Conservation (phyloP, 371 early-diverging fungal genomes). For the Rhizomucor pusillus region DNA sequence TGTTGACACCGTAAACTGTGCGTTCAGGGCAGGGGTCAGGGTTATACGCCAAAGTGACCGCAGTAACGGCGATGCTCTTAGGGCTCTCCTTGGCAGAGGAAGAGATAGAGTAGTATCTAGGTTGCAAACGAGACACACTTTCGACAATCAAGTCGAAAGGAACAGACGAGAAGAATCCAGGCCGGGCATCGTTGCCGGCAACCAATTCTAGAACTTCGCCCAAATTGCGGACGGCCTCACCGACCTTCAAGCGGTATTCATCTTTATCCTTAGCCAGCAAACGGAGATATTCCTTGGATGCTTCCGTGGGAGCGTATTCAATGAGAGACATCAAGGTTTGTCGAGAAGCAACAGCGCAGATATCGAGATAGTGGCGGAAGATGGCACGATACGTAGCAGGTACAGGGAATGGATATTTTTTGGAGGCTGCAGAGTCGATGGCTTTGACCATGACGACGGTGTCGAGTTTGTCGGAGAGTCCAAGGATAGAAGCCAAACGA, state of each 20-base stretch:
- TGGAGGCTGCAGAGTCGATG: constrained; percentile 66
- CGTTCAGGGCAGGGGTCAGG: constrained; percentile 52
- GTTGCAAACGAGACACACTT: constrained; percentile 77
- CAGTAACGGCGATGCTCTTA: constrained; percentile 75
- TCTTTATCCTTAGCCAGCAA: constrained; percentile 72
- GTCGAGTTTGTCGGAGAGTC: constrained; percentile 66
- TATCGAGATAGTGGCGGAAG: constrained; percentile 90
- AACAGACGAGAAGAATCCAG: constrained; percentile 44
- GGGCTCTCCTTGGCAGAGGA: constrained; percentile 79
- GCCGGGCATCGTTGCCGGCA: constrained; percentile 10
- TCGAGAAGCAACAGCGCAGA: constrained; percentile 68
- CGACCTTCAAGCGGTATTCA: constrained; percentile 60
- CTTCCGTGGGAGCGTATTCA: constrained; percentile 61
- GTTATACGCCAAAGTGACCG: constrained; percentile 82
- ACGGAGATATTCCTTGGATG: constrained; percentile 50
- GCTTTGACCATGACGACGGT: constrained; percentile 59
- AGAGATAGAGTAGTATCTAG: constrained; percentile 96
- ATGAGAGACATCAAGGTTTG: constrained; percentile 56
- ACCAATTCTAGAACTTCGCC: constrained; percentile 61
- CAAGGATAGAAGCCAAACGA: constrained; percentile 63
- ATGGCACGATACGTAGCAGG: constrained; percentile 86
- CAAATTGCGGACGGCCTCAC: constrained; percentile 63
- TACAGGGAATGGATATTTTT: constrained; percentile 81
- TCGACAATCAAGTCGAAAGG: constrained; percentile 80
- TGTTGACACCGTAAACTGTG: constrained; percentile 71